phyloP scores from a whole-genome alignment of 2,329 filamentous ascomycete species.

The Talaromyces verruculosus region DNA sequence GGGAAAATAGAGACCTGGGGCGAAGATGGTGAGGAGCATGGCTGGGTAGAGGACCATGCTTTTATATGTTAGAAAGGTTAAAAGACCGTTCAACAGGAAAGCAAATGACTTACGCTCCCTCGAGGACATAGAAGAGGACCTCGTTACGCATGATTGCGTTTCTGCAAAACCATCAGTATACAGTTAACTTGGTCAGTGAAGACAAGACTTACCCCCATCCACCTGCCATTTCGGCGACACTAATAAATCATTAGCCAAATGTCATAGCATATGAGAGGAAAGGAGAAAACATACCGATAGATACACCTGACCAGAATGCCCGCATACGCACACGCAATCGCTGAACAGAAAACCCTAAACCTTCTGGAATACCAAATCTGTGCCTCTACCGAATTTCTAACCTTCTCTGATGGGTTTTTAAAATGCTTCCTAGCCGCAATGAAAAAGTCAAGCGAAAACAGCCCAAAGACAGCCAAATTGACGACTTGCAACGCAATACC shows the following conservation, averaged over 20 bases:
- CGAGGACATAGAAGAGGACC: constrained; percentile 59
- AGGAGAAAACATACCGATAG: constrained; percentile 36
- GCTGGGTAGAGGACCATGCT: constrained; percentile 53
- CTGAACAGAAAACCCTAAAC: constrained; percentile 27
- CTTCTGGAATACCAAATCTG: constrained; percentile 22
- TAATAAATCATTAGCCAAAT: constrained; percentile 1
- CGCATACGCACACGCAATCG: constrained; percentile 24
- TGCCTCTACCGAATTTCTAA: constrained; percentile 9
- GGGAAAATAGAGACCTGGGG: constrained; percentile 58
- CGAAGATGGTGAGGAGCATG: constrained; percentile 53
- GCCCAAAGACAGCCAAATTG: constrained; percentile 34
- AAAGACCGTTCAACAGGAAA: constrained; percentile 27
- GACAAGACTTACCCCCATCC: constrained; percentile 54
- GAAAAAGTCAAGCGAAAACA: constrained; percentile 28
- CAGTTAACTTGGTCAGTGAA: neutral
- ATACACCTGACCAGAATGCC: constrained; percentile 29
- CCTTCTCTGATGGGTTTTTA: neutral
- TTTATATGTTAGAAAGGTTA: neutral
- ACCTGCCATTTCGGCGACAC: constrained; percentile 62
- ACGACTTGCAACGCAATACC: constrained; percentile 44
- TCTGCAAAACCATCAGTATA: constrained; percentile 3
- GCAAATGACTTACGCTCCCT: constrained; percentile 49
- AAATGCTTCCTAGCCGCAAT: constrained; percentile 22
- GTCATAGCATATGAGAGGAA: neutral
- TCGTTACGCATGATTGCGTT: constrained; percentile 65